Conservation (phyloP, 345 rosid species). For the Rhodamnia rubescens region DNA sequence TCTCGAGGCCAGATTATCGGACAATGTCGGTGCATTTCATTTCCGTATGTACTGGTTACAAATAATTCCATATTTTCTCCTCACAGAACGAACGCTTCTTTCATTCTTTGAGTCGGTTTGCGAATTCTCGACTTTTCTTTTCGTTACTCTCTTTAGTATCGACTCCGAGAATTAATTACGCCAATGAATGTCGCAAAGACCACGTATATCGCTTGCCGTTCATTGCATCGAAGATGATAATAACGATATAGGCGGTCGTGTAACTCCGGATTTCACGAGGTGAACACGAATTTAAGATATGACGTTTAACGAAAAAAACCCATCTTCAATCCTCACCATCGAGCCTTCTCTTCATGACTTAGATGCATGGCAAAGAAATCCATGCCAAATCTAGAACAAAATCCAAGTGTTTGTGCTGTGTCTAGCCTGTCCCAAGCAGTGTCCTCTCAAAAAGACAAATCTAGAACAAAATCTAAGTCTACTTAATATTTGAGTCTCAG, state of each 20-base stretch:
- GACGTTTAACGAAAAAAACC: neutral
- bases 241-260: neutral
- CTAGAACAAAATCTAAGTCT: neutral
- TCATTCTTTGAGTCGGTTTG: neutral
- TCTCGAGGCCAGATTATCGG: neutral
- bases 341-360: neutral
- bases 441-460: neutral
- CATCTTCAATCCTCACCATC: neutral
- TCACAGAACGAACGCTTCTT: neutral
- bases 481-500: neutral
- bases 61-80: neutral
- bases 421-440: neutral
- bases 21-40: neutral
- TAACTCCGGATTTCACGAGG: neutral
- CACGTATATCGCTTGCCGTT: neutral
- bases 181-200: neutral
- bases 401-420: neutral
- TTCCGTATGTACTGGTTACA: neutral
- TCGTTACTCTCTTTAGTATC: neutral
- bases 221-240: too few relatives aligned
- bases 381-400: neutral
- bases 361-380: neutral
- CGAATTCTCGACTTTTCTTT: neutral
- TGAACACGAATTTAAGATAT: neutral
- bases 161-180: neutral